Base-by-base conservation (phyloP, 768 basidiomycete species). In the Lactarius deliciosus region DNA sequence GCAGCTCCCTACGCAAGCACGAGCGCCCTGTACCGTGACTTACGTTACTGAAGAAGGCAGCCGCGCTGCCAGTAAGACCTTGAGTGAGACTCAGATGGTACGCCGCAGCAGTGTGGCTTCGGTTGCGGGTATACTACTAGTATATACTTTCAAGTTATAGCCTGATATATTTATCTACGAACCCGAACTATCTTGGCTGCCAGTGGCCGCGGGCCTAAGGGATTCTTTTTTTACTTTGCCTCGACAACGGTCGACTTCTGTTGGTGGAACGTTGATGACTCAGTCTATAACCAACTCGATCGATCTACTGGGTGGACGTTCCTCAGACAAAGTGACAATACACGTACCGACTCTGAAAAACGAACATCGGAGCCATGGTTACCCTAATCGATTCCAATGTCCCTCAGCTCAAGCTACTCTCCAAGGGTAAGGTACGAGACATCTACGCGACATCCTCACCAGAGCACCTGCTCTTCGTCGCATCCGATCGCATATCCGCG, bases 381-480 rank as follows among this genome's bases (percentile, higher is more conserved):
- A 79, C 85, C 9, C 75, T 89, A 34, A 82, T 83, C 50, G 76
- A 82, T 59, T 85, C 87, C 5, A 72, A 88, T 72, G 78, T 91
- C 5, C 84, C 85, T 22, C 80, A 75, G 30, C 81, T 97, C 60
- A 83, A 79, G 30, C 79, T 98, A 2, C 65, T 98, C 38, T 94
- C 94, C 1, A 86, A 83, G 75, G 97, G 97, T 65, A 99, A 99
- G 83, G 97, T 99, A 25, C 87, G 97, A 64, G 96, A 98, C 77
- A 89, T 99, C 74, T 98, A 99, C 78, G 73, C 84, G 38, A 88
- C 86, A 15, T 87, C 89, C 6, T 86, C 86, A 7, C 81, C 84
- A 25, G 82, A 87, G 61, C 83, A 86, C 70, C 83, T 99, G 22
- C 83, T 99, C 50, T 98, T 98, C 75, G 89, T 98, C 65, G 96